Conservation (phyloP, 1,284 basidiomycete genomes). For the Inonotus obliquus region DNA sequence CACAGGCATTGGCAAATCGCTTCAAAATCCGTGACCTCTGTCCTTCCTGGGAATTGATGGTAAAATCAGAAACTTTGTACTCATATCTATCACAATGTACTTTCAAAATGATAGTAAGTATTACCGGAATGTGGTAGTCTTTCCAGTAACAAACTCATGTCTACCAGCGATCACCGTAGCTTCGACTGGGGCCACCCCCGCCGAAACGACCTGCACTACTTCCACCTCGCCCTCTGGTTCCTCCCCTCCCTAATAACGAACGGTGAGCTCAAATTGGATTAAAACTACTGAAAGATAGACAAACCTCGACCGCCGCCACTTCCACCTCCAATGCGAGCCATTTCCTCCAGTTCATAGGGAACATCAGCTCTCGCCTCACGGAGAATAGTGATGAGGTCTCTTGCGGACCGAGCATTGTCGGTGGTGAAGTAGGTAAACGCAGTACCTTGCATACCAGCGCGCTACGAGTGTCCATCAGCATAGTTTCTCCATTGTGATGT, state of each 20-base stretch:
- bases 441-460: conserved; percentile 41
- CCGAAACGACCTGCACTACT: conserved; percentile 2
- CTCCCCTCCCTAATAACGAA: conserved; percentile 16
- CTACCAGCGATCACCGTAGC: conserved; percentile 18
- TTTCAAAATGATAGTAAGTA: no score
- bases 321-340: conserved; percentile 42
- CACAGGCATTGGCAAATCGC: no score
- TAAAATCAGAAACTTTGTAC: no score
- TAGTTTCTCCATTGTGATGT: neutral
- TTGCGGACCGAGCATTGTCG: conserved; percentile 51
- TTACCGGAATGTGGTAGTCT: no score
- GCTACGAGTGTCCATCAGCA: conserved; percentile 19
- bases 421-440: conserved; percentile 57
- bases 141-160: neutral
- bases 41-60: no score
- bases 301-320: conserved; percentile 26
- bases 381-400: conserved; percentile 54
- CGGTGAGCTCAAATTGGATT: neutral
- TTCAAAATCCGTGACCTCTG: no score
- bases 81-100: no score
- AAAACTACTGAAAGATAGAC: neutral
- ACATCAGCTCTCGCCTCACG: conserved; percentile 49
- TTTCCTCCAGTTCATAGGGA: conserved; percentile 52
- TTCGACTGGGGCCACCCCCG: conserved; percentile 13
- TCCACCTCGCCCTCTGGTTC: conserved; percentile 15